Conservation (phyloP, 148 eudicot genomes). For the Drosera capensis region DNA sequence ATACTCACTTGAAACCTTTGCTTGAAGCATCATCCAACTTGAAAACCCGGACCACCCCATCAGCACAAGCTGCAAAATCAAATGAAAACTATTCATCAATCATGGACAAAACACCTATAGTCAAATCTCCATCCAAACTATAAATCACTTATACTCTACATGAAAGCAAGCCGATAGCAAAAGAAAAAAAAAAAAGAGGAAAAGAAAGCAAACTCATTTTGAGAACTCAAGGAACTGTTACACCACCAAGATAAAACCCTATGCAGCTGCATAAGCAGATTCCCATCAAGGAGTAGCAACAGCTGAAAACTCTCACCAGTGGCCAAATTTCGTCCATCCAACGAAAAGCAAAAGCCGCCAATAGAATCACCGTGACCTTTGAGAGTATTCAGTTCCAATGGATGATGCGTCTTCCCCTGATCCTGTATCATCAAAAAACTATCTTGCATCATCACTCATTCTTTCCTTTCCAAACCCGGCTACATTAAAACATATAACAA, state of each 20-base stretch:
- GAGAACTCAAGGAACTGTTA: no score
- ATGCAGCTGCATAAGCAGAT: background rate
- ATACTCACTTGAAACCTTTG: constrained; percentile 86
- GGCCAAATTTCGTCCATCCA: constrained; percentile 63
- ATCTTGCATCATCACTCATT: background rate
- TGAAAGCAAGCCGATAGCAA: no score
- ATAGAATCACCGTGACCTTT: constrained; percentile 92
- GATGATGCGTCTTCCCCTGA: constrained; percentile 74
- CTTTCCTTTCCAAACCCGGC: constrained; percentile 1
- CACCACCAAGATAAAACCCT: background rate
- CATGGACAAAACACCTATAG: background rate
- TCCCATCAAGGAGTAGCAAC: background rate
- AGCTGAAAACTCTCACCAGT: no score
- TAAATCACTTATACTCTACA: no score
- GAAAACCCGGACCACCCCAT: constrained; percentile 81
- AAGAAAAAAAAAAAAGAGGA: no score
- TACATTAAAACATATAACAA: background rate
- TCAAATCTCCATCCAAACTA: no score
- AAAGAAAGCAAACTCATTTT: no score
- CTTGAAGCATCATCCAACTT: constrained; percentile 80
- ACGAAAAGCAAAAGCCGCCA: constrained; percentile 60
- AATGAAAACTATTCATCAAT: background rate
- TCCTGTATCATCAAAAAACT: constrained; percentile 75
- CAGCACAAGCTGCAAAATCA: constrained; percentile 66
- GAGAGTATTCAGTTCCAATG: constrained; percentile 83